Percentiles rank a stretch among this genome's conserved stretches.
These are phyloP conservation scores for Bryoerythrophyllum caledonicum DNA, from an alignment of 225 moss, liverwort and hornwort genomes.

Conservation along the genomic window DNA sequence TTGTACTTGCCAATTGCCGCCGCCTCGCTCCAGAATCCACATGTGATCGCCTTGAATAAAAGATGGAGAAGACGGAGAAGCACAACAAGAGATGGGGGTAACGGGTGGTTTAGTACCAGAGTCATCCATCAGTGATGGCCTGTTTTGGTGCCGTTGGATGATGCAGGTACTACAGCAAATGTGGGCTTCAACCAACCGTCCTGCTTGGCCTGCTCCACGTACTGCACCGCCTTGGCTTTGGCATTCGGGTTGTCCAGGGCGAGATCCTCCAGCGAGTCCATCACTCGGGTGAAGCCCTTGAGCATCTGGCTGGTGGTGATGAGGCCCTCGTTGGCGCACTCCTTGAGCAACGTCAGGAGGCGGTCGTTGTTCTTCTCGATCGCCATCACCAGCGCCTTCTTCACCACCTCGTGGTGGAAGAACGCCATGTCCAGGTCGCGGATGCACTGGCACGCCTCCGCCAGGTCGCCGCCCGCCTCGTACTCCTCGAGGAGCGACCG, in stretches of 20 bases:
- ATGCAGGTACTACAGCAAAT: constrained; percentile 28
- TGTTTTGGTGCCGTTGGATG: constrained; percentile 23
- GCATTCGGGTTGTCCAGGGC: constrained; percentile 84
- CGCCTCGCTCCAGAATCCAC: constrained; percentile 22
- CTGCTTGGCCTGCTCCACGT: constrained; percentile 68
- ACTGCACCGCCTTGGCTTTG: constrained; percentile 51
- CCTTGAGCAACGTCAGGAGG: constrained; percentile 58
- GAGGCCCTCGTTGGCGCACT: constrained; percentile 77
- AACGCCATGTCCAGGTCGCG: constrained; percentile 88
- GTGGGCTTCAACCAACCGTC: constrained; percentile 66
- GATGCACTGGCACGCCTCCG: constrained; percentile 87
- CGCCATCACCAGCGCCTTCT: constrained; percentile 82
- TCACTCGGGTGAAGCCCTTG: constrained; percentile 72
- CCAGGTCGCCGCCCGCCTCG: constrained; percentile 79
- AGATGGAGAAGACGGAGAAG: constrained; percentile 5
- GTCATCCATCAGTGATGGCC: constrained; percentile 24
- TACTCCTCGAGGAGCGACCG: constrained; percentile 79
- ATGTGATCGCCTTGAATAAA: constrained; percentile 13
- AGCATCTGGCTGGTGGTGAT: constrained; percentile 90
- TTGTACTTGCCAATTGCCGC: constrained; percentile 22
- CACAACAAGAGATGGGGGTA: constrained; percentile 5
- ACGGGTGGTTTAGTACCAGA: neutral
- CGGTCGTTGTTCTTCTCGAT: constrained; percentile 83
- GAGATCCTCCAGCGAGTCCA: constrained; percentile 75
- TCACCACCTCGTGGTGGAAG: constrained; percentile 91